Percentiles rank a stretch among this genome's conserved stretches.
Evolutionary conservation across 2,329 filamentous ascomycete species (phyloP).

Genomic region (Aspergillus sclerotialis): DNA sequence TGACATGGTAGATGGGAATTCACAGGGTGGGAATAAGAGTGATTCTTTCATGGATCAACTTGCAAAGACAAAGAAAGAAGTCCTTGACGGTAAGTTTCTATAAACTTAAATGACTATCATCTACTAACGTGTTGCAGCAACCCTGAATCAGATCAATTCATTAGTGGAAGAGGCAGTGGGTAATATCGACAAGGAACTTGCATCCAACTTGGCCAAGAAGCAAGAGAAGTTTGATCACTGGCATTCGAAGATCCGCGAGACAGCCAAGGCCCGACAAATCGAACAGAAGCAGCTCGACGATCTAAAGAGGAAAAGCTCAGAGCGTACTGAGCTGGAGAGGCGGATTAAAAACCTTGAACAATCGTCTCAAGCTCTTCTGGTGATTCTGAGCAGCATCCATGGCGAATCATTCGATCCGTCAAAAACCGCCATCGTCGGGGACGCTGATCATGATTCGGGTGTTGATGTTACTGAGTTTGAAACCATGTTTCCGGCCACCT

Average conservation of each 20-base stretch:
- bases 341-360: slow-evolving; percentile 72
- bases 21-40: slow-evolving; percentile 38
- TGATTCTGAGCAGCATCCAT: slow-evolving; percentile 44
- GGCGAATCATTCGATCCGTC: slow-evolving; percentile 37
- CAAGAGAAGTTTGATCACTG: slow-evolving; percentile 76
- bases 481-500: slow-evolving; percentile 29
- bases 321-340: slow-evolving; percentile 57
- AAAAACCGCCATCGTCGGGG: slow-evolving; percentile 41
- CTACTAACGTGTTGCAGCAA: slow-evolving; percentile 33
- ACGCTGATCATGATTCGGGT: slow-evolving; percentile 39
- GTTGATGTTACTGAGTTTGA: slow-evolving; percentile 30
- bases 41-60: slow-evolving; percentile 38
- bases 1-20: slow-evolving; percentile 48
- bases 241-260: slow-evolving; percentile 71
- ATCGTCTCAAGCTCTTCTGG: slow-evolving; percentile 64
- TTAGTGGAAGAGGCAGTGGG: slow-evolving; percentile 78
- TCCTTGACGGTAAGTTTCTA: slow-evolving; percentile 33
- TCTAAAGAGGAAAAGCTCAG: slow-evolving; percentile 58
- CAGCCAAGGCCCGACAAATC: slow-evolving; percentile 70
- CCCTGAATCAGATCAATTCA: slow-evolving; percentile 34
- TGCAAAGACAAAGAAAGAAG: slow-evolving; percentile 39
- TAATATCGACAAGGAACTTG: slow-evolving; percentile 71
- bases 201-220: slow-evolving; percentile 72
- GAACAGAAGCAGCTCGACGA: slow-evolving; percentile 67
- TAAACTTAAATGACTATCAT: too few relatives aligned